Evolutionary conservation across 164 flowering plant species (phyloP).

Genomic region (Liquidambar formosana): DNA sequence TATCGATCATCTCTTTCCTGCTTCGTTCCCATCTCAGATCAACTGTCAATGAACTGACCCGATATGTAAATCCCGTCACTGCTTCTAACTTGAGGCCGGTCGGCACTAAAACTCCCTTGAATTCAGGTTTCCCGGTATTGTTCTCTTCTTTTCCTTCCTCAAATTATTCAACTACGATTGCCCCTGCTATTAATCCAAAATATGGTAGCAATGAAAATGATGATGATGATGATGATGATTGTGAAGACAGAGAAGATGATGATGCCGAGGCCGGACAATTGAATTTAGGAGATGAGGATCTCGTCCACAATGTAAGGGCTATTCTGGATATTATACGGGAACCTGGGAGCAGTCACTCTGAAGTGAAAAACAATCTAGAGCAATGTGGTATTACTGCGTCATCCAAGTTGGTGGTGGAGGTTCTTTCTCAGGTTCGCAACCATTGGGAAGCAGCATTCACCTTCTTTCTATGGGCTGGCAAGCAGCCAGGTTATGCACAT

Average conservation of each 20-base stretch:
- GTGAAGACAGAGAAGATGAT: slow-evolving; percentile 18
- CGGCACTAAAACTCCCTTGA: neutral
- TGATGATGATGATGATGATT: slow-evolving; percentile 19
- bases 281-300: slow-evolving; percentile 24
- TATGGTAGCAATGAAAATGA: slow-evolving; percentile 9
- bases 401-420: slow-evolving; percentile 56
- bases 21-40: slow-evolving; percentile 17
- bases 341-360: slow-evolving; percentile 20
- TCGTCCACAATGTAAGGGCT: slow-evolving; percentile 23
- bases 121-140: neutral
- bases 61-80: neutral
- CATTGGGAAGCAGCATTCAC: slow-evolving; percentile 77
- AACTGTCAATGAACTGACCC: slow-evolving; percentile 5
- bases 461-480: slow-evolving; percentile 86
- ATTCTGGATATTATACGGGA: slow-evolving; percentile 34
- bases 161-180: neutral
- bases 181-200: neutral
- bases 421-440: slow-evolving; percentile 63
- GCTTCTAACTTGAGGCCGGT: too few species aligned
- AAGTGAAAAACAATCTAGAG: slow-evolving; percentile 46
- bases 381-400: slow-evolving; percentile 42
- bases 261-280: slow-evolving; percentile 8
- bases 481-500: slow-evolving; percentile 59
- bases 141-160: slow-evolving; percentile 18
- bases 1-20: slow-evolving; percentile 8